phyloP scores from a whole-genome alignment of 2,329 filamentous ascomycete species.

The Akanthomyces dipterigenus region DNA sequence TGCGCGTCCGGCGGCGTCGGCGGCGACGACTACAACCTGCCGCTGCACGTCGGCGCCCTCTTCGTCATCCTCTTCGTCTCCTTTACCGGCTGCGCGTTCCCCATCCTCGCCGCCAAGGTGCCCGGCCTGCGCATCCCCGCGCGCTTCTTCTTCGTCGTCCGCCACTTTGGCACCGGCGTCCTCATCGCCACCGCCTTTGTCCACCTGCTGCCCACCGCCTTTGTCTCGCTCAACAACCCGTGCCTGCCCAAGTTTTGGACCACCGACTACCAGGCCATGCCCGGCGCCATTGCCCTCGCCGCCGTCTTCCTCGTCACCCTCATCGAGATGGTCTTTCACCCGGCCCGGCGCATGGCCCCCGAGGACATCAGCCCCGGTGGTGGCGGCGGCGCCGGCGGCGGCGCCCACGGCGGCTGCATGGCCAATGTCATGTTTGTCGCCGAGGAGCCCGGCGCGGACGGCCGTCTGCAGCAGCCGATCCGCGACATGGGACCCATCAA shows the following conservation, averaged over 20 bases:
- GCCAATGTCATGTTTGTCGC: slow-evolving; percentile 11
- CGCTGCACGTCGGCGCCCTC: slow-evolving; percentile 52
- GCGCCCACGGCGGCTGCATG: slow-evolving; percentile 14
- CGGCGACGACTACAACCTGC: slow-evolving; percentile 44
- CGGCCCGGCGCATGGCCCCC: slow-evolving; percentile 27
- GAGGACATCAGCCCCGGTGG: slow-evolving; percentile 1
- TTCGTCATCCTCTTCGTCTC: slow-evolving; percentile 42
- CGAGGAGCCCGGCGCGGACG: background rate
- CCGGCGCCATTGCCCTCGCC: slow-evolving; percentile 72
- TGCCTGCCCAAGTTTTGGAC: slow-evolving; percentile 73
- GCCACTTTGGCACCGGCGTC: slow-evolving; percentile 74
- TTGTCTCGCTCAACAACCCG: slow-evolving; percentile 54
- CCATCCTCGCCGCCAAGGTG: slow-evolving; percentile 46
- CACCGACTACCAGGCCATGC: slow-evolving; percentile 66
- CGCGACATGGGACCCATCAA: slow-evolving; percentile 27
- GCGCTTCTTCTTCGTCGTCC: slow-evolving; percentile 49
- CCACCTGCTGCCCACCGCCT: slow-evolving; percentile 62
- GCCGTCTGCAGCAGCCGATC: slow-evolving; percentile 19
- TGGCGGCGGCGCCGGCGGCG: background rate
- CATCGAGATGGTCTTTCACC: slow-evolving; percentile 65
- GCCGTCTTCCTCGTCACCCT: slow-evolving; percentile 72
- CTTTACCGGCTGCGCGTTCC: slow-evolving; percentile 44
- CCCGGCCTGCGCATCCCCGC: slow-evolving; percentile 48
- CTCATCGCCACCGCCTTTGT: slow-evolving; percentile 72
- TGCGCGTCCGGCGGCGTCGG: slow-evolving; percentile 25